phyloP scores from a whole-genome alignment of 2,329 filamentous ascomycete genomes.

The Thielaviopsis ethacetica region DNA sequence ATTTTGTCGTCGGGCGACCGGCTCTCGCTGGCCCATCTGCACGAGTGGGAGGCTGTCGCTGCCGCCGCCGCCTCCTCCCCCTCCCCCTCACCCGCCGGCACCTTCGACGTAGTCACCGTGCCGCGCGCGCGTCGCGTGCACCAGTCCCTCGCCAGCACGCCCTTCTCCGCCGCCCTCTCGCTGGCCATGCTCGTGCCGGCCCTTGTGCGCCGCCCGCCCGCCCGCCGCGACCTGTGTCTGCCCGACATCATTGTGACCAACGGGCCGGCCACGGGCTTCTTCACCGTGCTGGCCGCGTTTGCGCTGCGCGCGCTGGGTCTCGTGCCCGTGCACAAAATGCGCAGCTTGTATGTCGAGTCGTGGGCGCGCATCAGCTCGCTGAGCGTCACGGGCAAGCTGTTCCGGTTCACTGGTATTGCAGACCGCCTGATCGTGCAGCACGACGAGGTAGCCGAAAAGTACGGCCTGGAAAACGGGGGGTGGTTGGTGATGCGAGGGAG shows the following conservation, averaged over 20 bases:
- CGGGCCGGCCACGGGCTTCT: conserved; percentile 74
- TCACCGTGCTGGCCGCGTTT: conserved; percentile 41
- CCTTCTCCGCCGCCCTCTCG: conserved; percentile 49
- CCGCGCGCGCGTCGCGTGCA: conserved; percentile 68
- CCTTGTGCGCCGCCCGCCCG: conserved; percentile 25
- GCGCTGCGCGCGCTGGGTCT: conserved; percentile 29
- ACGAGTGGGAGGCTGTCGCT: conserved; percentile 23
- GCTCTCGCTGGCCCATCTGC: conserved; percentile 49
- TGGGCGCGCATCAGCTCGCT: conserved; percentile 74
- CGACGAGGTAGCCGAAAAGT: conserved; percentile 38
- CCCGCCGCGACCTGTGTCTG: conserved; percentile 22
- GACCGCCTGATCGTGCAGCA: conserved; percentile 78
- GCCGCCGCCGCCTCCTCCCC: neutral
- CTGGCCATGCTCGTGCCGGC: conserved; percentile 45
- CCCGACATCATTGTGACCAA: conserved; percentile 73
- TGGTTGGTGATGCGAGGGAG: conserved; percentile 4
- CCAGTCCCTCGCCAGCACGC: conserved; percentile 60
- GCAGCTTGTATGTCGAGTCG: conserved; percentile 76
- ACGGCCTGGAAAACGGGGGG: conserved; percentile 16
- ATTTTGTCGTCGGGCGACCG: conserved; percentile 22
- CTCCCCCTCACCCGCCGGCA: conserved; percentile 20
- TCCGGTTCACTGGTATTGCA: conserved; percentile 47
- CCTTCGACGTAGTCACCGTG: conserved; percentile 50
- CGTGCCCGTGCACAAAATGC: conserved; percentile 39
- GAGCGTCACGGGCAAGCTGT: conserved; percentile 68